Percentiles rank a stretch among this genome's conserved stretches.
Evolutionary conservation across 306 rosid species (phyloP).

Genomic region (Prunus dulcis): DNA sequence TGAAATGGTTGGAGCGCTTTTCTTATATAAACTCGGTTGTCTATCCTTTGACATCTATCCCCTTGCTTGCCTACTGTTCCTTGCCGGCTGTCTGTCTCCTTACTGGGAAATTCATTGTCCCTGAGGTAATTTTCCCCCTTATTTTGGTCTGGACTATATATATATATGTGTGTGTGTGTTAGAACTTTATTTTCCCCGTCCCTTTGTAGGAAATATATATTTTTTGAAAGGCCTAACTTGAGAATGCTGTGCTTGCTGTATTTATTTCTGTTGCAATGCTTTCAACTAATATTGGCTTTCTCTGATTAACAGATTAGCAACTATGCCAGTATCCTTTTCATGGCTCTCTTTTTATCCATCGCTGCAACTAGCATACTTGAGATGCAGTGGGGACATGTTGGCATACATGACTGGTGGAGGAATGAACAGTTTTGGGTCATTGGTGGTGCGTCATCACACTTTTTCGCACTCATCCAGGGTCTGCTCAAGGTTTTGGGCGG

Average conservation of each 20-base stretch:
- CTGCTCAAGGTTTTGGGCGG: slow-evolving; percentile 92
- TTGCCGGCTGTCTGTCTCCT: slow-evolving; percentile 91
- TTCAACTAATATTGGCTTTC: slow-evolving; percentile 16
- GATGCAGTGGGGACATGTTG: slow-evolving; percentile 97
- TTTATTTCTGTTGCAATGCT: not conserved
- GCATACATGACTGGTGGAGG: slow-evolving; percentile 96
- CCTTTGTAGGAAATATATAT: not conserved
- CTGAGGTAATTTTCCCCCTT: slow-evolving; percentile 51
- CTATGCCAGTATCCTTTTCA: slow-evolving; percentile 78
- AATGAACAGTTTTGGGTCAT: slow-evolving; percentile 97
- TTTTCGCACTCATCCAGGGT: slow-evolving; percentile 86
- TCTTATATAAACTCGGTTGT: slow-evolving; percentile 88
- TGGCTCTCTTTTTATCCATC: slow-evolving; percentile 81
- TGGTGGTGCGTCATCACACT: slow-evolving; percentile 82
- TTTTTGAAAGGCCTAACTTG: not conserved
- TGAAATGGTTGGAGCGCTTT: slow-evolving; percentile 82
- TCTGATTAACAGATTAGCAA: slow-evolving; percentile 69
- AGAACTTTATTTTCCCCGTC: not conserved
- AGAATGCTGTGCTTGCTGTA: not conserved
- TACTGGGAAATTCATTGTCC: slow-evolving; percentile 86
- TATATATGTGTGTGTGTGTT: not conserved
- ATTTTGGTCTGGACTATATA: not conserved
- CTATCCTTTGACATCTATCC: slow-evolving; percentile 88
- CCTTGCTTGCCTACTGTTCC: slow-evolving; percentile 75
- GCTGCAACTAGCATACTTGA: slow-evolving; percentile 82